Conservation (phyloP, 495 filamentous ascomycete genomes). For the Penicillium diatomitis region DNA sequence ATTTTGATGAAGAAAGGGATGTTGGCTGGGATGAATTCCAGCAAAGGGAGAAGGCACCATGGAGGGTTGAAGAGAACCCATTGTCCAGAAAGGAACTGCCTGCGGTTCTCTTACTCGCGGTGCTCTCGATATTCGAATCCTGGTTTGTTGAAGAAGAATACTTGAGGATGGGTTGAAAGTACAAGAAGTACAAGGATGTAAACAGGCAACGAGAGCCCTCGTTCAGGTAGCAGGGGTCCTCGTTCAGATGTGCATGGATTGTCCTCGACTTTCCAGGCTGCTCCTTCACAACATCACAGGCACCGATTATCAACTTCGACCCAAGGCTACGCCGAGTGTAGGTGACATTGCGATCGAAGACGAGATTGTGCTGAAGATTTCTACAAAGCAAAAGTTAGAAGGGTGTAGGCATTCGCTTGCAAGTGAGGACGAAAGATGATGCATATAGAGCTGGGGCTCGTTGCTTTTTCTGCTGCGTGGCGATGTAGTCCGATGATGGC, state of each 20-base stretch:
- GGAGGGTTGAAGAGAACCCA: constrained; percentile 9
- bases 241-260: no score
- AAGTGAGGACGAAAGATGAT: neutral
- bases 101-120: neutral
- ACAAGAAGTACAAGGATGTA: no score
- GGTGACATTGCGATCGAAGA: no score
- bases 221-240: no score
- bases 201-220: no score
- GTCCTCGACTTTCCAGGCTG: no score
- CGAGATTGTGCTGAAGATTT: no score
- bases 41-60: constrained; percentile 6
- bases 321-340: no score
- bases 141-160: neutral
- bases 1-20: constrained; percentile 9
- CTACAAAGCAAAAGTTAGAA: no score
- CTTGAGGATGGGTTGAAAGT: neutral
- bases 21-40: constrained; percentile 3
- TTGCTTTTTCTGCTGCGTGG: constrained; percentile 3
- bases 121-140: no score
- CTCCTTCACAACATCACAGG: no score
- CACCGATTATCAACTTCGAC: no score
- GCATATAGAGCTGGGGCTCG: neutral
- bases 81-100: constrained; percentile 3
- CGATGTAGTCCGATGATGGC: constrained; percentile 4
- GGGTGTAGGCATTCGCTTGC: neutral